Evolutionary conservation across 164 flowering plant genomes (phyloP), one percentile per base, ranked within the genome.

Genomic region (Nymphaea colorata): DNA sequence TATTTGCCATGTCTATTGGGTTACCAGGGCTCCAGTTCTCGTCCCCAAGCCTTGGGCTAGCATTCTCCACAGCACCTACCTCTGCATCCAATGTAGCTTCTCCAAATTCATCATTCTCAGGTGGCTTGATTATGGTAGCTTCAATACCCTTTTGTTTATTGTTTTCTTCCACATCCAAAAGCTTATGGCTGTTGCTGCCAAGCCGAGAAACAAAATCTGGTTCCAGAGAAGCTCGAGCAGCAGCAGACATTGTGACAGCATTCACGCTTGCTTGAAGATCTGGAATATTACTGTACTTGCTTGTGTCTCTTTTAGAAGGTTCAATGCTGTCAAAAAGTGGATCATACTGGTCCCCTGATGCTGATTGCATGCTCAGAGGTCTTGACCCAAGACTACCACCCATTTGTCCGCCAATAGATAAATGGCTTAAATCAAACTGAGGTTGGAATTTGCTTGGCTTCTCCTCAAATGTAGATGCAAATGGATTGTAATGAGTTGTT

Each of bases 291-390:
- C 78, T 80, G 62, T 61, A 69, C 73, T 78, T 84, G 72, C 64
- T 80, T 16, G 57, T 4, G 15, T 51, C 57, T 51, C 14, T 51
- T 15, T 87, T 75, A 69, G 86, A 77, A 55, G 87, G 87, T 61
- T 89, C 95, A 72, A 88, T 79, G 80, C 90, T 86, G 79, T 93
- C 98, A 79, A 84, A 79, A 61, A 93, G 73, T 41, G 98, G 98
- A 73, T 91, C 96, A 87, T 91, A 90, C 73, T 81, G 90, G 61
- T 85, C 93, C 70, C 82, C 73, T 4, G 42, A 64, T 59, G 17
- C 67, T 18, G 61, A 61, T 18, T 62, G 68, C 68, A 66, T 64
- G 14, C 57, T 15, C 8, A 51, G 14, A 8, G 57, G 14, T 51
- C 57, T 51, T 51, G 57, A 51, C 12, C 57, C 15, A 47, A 47